Evolutionary conservation across 352 stramenopile genomes (phyloP).

Genomic region (Globisporangium takayamanum): DNA sequence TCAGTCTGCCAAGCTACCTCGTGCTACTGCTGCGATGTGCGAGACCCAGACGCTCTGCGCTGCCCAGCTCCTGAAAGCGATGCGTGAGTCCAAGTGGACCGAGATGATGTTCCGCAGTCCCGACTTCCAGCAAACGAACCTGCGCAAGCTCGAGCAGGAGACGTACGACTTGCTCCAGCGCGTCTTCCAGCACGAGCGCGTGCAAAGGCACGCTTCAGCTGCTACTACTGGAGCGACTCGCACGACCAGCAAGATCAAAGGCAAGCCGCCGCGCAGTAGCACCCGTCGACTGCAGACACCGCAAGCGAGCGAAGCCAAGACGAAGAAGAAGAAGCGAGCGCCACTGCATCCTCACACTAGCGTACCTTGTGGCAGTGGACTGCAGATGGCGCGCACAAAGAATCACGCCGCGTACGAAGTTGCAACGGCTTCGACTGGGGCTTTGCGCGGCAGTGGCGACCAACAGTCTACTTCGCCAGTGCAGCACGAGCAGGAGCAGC

Average conservation of each 20-base stretch:
- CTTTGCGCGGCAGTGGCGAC: not conserved
- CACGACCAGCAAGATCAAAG: not conserved
- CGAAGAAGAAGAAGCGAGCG: not conserved
- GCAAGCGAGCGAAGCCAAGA: slow-evolving; percentile 8
- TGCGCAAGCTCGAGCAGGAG: slow-evolving; percentile 30
- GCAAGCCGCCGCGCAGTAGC: too few species aligned
- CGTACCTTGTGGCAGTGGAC: slow-evolving; percentile 25
- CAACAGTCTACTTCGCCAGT: not conserved
- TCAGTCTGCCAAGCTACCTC: slow-evolving; percentile 12
- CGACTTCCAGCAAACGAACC: slow-evolving; percentile 26
- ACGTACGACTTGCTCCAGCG: slow-evolving; percentile 42
- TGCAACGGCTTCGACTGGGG: not conserved
- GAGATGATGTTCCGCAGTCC: slow-evolving; percentile 33
- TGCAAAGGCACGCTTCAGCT: not conserved
- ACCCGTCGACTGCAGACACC: not conserved
- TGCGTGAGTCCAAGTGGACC: slow-evolving; percentile 33
- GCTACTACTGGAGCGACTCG: not conserved
- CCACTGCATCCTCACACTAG: not conserved
- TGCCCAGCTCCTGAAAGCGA: slow-evolving; percentile 1
- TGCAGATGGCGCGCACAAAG: slow-evolving; percentile 31
- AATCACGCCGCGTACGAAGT: slow-evolving; percentile 7
- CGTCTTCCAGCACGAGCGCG: slow-evolving; percentile 18
- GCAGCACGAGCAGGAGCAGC: not conserved
- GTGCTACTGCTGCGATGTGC: not conserved
- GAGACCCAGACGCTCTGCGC: not conserved